phyloP scores from a whole-genome alignment of 257 asterid genomes.

The Ocimum tenuiflorum region DNA sequence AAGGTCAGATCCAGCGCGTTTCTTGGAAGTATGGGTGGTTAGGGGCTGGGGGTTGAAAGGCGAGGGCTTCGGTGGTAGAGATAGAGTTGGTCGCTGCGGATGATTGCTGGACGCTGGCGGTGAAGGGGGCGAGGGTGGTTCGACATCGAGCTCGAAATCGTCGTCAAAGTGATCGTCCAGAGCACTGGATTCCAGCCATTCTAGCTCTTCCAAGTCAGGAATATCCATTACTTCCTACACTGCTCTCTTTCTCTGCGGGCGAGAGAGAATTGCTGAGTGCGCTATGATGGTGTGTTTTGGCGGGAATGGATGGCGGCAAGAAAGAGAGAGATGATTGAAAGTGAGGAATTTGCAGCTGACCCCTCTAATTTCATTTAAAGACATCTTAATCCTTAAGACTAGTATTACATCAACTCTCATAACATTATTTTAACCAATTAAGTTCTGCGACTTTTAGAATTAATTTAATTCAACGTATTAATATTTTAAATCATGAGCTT shows the following conservation, averaged over 20 bases:
- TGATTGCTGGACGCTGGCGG: constrained; percentile 37
- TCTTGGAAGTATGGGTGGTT: constrained; percentile 29
- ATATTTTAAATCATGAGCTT: no score
- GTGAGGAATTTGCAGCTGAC: not conserved
- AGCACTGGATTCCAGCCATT: constrained; percentile 72
- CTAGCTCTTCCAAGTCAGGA: constrained; percentile 73
- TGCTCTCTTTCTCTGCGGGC: not conserved
- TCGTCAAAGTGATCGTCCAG: constrained; percentile 37
- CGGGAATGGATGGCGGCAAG: constrained; percentile 39
- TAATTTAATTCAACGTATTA: no score
- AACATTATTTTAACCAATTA: no score
- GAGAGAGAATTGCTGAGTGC: not conserved
- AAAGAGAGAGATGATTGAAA: not conserved
- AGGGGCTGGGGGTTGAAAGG: constrained; percentile 19
- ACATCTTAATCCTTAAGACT: no score
- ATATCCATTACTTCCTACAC: constrained; percentile 47
- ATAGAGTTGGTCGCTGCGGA: constrained; percentile 35
- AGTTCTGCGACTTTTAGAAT: no score
- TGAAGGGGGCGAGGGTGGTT: constrained; percentile 47
- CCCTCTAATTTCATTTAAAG: not conserved
- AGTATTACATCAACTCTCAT: no score
- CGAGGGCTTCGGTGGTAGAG: constrained; percentile 50
- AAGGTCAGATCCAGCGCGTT: constrained; percentile 42
- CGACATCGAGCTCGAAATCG: constrained; percentile 40
- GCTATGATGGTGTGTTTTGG: constrained; percentile 22